Base-by-base conservation (phyloP, 2,329 filamentous ascomycete species). In the Pseudomassariella vexata region DNA sequence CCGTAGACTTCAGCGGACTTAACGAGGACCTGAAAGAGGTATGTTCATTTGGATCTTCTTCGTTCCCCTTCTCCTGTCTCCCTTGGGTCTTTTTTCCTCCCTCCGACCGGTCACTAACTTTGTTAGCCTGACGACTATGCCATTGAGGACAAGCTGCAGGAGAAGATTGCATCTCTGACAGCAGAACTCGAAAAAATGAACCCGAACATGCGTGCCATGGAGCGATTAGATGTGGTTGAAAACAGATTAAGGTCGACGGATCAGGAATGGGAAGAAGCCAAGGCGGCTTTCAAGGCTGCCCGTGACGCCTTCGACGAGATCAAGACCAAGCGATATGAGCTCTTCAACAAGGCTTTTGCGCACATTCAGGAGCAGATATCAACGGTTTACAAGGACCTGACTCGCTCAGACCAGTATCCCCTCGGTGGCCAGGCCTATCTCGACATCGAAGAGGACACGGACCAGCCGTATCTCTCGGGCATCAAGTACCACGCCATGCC, bases 401-500 rank as follows among this genome's bases (percentile, higher is more conserved):
- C 92, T 16, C 82, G 88, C 37, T 92, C 85, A 24, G 74, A 84
- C 20, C 82, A 85, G n/a, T 95, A 94, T 56, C 89, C 90, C 1
- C 73, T 96, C n/a, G 92, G 92, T 47, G 92, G 92, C 7, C 76
- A 80, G 56, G 77, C 78, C 1, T 95, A 95, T 53, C 79, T 98
- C 28, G 89, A 95, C 52, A 89, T 94, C 37, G 78, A 82, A 56
- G 89, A 95, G 55, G 90, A 98, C 56, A 85, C 82, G n/a, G 88
- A 95, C 42, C 90, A 94, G 51, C 92, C 92, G 1, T 98, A 96
- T 57, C 76, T 95, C 4, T 87, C 85, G 24, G 92, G 92, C 19
- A 88, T 98, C 62, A 95, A 95, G 55, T 98, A 98, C 62, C 89
- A 96, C 56, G 94, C 92, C 41, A 98, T 96, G 89, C 92, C 92